These are phyloP conservation scores for Cladorrhinum sp. DNA, from an alignment of 2,329 filamentous ascomycete genomes.

Conservation along the genomic window DNA sequence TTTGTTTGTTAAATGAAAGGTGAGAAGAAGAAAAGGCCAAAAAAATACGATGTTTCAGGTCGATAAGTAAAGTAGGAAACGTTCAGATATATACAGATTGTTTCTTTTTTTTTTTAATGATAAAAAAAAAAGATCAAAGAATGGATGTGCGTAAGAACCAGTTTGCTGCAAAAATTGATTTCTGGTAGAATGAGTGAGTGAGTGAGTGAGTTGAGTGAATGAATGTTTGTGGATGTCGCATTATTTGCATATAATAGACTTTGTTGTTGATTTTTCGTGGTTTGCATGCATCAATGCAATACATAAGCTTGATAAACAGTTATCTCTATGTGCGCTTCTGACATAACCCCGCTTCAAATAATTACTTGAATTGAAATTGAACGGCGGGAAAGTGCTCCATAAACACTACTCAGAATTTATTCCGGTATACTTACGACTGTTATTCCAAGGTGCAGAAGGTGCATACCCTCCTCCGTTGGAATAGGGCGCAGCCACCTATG, in stretches of 20 bases:
- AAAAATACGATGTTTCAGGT: not conserved
- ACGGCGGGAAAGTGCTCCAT: too few relatives aligned
- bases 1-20: not conserved
- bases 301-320: not conserved
- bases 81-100: too few relatives aligned
- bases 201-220: not conserved
- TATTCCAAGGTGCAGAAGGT: too few relatives aligned
- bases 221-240: not conserved
- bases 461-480: too few relatives aligned
- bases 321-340: not conserved
- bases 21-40: too few relatives aligned
- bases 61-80: not conserved
- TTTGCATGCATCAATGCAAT: not conserved
- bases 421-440: too few relatives aligned
- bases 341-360: not conserved
- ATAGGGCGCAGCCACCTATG: too few relatives aligned
- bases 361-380: too few relatives aligned
- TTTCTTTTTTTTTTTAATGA: not conserved
- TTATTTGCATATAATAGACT: not conserved
- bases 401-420: too few relatives aligned
- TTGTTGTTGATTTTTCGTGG: not conserved
- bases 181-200: not conserved
- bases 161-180: too few relatives aligned
- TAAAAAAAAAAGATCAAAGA: not conserved
- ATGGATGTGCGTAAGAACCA: too few relatives aligned